Evolutionary conservation across 2,329 filamentous ascomycete species (phyloP).

Genomic region (Aspergillus persii): DNA sequence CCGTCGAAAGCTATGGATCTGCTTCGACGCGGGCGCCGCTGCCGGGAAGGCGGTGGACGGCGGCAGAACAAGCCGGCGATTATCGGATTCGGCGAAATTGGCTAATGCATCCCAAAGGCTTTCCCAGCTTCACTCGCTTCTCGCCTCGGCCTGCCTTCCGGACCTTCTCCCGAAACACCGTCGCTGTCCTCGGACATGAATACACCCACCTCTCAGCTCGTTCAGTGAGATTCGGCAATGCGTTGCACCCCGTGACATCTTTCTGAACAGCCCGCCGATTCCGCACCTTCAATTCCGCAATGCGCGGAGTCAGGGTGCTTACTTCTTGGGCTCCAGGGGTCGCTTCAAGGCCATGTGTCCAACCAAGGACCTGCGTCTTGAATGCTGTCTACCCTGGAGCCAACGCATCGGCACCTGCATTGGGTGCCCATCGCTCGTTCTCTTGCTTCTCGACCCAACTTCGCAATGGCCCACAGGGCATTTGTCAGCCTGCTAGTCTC

Average conservation of each 20-base stretch:
- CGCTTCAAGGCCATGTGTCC: constrained; percentile 25
- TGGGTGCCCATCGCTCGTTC: constrained; percentile 19
- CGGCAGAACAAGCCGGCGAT: constrained; percentile 24
- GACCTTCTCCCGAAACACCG: neutral
- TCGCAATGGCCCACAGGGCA: constrained; percentile 15
- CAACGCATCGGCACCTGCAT: constrained; percentile 1
- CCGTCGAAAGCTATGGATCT: constrained; percentile 33
- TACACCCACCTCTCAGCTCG: constrained; percentile 7
- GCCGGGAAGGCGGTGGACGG: constrained; percentile 22
- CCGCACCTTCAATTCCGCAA: constrained; percentile 29
- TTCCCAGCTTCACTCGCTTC: constrained; percentile 3
- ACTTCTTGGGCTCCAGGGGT: constrained; percentile 34
- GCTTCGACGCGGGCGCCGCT: constrained; percentile 25
- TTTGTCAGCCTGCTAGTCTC: constrained; percentile 15
- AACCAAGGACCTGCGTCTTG: constrained; percentile 17
- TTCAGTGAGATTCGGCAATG: constrained; percentile 33
- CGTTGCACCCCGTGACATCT: constrained; percentile 23
- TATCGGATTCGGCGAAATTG: constrained; percentile 11
- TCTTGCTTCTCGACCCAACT: constrained; percentile 23
- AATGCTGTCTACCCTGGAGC: constrained; percentile 17
- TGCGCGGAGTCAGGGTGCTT: constrained; percentile 44
- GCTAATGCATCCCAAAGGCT: constrained; percentile 3
- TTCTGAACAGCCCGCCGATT: constrained; percentile 23
- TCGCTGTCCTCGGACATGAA: constrained; percentile 19
- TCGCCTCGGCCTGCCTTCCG: neutral